Evolutionary conservation across 2,329 filamentous ascomycete species (phyloP).

Genomic region (Trichoderma sp.): DNA sequence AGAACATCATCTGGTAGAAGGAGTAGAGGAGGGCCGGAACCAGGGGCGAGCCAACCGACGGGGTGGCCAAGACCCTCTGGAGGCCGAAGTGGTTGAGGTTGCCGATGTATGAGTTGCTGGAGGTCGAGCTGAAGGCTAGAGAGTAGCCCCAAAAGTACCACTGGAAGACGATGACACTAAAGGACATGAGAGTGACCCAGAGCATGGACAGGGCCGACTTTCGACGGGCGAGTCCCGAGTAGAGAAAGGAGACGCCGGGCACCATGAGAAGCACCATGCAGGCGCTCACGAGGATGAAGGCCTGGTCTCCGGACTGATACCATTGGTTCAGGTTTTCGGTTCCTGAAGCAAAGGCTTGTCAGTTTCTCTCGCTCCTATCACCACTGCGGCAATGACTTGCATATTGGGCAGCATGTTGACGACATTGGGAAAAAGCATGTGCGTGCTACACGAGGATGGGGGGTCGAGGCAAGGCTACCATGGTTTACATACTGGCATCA

Average conservation of each 20-base stretch:
- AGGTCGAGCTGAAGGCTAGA: conserved; percentile 80
- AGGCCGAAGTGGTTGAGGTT: conserved; percentile 88
- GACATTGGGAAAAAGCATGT: neutral
- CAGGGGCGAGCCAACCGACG: conserved; percentile 85
- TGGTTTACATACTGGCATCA: conserved; percentile 67
- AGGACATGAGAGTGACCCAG: conserved; percentile 94
- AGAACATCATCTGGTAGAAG: conserved; percentile 99
- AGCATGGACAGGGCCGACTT: conserved; percentile 97
- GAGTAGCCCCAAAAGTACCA: conserved; percentile 99
- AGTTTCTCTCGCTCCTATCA: conserved; percentile 5
- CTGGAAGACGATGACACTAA: conserved; percentile 90
- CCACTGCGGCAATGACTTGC: conserved; percentile 13
- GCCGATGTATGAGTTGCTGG: conserved; percentile 88
- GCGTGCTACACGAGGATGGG: conserved; percentile 20
- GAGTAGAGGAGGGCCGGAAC: conserved; percentile 89
- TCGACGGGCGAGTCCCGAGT: conserved; percentile 93
- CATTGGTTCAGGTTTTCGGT: conserved; percentile 92
- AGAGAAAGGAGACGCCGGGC: conserved; percentile 94
- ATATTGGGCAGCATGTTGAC: neutral
- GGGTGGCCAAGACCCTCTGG: conserved; percentile 76
- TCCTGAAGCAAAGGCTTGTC: conserved; percentile 50
- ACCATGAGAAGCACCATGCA: conserved; percentile 98
- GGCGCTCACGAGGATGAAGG: conserved; percentile 85
- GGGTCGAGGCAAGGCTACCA: neutral
- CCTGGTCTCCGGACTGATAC: conserved; percentile 88